Conservation (phyloP, 1,284 basidiomycete genomes). For the Golubevia sp. region DNA sequence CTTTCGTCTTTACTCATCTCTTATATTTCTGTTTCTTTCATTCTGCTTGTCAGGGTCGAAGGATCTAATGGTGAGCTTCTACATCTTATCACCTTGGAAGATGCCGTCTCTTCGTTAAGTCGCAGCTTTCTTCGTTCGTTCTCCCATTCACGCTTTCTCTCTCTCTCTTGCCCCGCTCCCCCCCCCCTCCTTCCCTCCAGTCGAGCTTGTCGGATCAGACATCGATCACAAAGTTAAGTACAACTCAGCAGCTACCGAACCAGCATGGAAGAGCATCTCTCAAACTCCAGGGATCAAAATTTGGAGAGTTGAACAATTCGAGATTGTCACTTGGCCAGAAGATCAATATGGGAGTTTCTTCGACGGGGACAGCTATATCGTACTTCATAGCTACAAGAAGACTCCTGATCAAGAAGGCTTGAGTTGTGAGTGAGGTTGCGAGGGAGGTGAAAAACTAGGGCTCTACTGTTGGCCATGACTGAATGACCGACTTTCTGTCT, state of each 20-base stretch:
- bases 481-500: background rate
- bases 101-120: too few species aligned
- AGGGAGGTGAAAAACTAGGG: too few species aligned
- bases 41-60: too few species aligned
- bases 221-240: conserved; percentile 69
- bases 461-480: background rate
- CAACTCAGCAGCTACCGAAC: conserved; percentile 67
- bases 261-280: conserved; percentile 66
- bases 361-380: conserved; percentile 71
- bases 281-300: conserved; percentile 65
- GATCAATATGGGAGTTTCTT: conserved; percentile 68
- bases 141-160: too few species aligned
- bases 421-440: too few species aligned
- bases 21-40: too few species aligned
- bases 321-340: conserved; percentile 67
- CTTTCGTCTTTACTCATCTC: too few species aligned
- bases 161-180: too few species aligned
- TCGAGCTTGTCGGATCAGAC: conserved; percentile 60
- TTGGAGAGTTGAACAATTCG: conserved; percentile 70
- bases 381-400: conserved; percentile 66
- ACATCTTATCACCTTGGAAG: too few species aligned
- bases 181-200: too few species aligned
- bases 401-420: background rate
- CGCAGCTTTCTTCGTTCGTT: too few species aligned
- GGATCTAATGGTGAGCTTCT: too few species aligned